Base-by-base conservation (phyloP, 495 filamentous ascomycete genomes). In the Polyplosphaeria fusca region DNA sequence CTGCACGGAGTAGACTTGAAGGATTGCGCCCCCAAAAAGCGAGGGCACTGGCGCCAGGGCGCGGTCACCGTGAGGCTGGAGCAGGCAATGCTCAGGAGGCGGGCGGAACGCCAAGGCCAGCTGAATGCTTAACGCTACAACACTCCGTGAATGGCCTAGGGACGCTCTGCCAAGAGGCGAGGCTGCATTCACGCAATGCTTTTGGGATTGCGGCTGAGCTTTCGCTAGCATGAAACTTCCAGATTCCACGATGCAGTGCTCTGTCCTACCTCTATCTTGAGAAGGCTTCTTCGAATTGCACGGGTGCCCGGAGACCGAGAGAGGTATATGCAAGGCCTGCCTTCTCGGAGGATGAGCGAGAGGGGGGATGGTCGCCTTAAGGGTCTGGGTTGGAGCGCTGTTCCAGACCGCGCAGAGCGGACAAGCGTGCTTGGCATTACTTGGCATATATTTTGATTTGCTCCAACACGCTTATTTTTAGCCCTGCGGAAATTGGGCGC, bases 41-140 rank as follows among this genome's bases (percentile, higher is more conserved):
- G 32, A 42, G 32, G 49, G 19, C 24, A 28, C 1, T 7, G 11
- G 7, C 2, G n/a, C n/a, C n/a, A n/a, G n/a, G n/a, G n/a, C n/a
- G n/a, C n/a, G n/a, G n/a, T n/a, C n/a, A n/a, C n/a, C n/a, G n/a
- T n/a, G n/a, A n/a, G n/a, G n/a, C n/a, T n/a, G n/a, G n/a, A n/a
- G n/a, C n/a, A n/a, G 5, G 9, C 20, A 30, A 39, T 25, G 30
- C 30, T 35, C 30, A 35, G 30, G 30, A 35, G 30, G 7, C 39
- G 4, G 26, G 28, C 13, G 38, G 14, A 23, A 24, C 27, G 56
- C 48, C 55, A 60, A 60, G 56, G 22, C 18, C 47, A 60, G 56
- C 56, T 53, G 56, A 52, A 41, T 5, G 23, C 30, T 16, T 47
- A 32, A 58, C 46, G 44, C 56, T 22, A 60, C 30, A 5, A 39